Evolutionary conservation across 2,329 filamentous ascomycete genomes (phyloP).

Genomic region (Botrytis aclada): DNA sequence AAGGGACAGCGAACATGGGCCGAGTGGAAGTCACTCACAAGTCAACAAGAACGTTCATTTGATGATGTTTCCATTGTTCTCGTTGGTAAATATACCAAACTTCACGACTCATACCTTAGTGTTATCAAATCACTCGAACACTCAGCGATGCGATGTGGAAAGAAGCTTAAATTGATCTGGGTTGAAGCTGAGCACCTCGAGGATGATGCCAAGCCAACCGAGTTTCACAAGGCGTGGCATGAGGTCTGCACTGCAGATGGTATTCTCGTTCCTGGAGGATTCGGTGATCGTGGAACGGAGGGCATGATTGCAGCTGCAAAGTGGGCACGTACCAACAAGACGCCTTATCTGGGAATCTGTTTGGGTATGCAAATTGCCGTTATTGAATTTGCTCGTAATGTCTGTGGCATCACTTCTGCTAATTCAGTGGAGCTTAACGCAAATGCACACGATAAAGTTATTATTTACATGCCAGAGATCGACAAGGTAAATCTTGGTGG

Average conservation of each 20-base stretch:
- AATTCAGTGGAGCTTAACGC: slow-evolving; percentile 37
- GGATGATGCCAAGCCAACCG: slow-evolving; percentile 62
- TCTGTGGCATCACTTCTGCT: slow-evolving; percentile 58
- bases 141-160: slow-evolving; percentile 78
- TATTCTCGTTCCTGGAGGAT: slow-evolving; percentile 58
- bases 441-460: slow-evolving; percentile 43
- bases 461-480: slow-evolving; percentile 92
- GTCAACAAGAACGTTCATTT: slow-evolving; percentile 61
- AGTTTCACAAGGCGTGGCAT: slow-evolving; percentile 85
- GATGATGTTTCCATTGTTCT: slow-evolving; percentile 77
- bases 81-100: slow-evolving; percentile 86
- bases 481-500: slow-evolving; percentile 74
- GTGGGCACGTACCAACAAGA: slow-evolving; percentile 79
- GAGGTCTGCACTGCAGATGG: slow-evolving; percentile 66
- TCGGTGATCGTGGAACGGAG: slow-evolving; percentile 74
- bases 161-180: slow-evolving; percentile 77
- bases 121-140: slow-evolving; percentile 88
- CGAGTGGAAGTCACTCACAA: slow-evolving; percentile 65
- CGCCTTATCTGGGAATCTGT: slow-evolving; percentile 85
- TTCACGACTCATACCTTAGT: slow-evolving; percentile 82
- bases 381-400: slow-evolving; percentile 78
- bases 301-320: slow-evolving; percentile 88
- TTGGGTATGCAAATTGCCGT: slow-evolving; percentile 75
- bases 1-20: slow-evolving; percentile 72
- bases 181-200: slow-evolving; percentile 86